Evolutionary conservation across 2,329 filamentous ascomycete genomes (phyloP).

Genomic region (Claviceps arundinis): DNA sequence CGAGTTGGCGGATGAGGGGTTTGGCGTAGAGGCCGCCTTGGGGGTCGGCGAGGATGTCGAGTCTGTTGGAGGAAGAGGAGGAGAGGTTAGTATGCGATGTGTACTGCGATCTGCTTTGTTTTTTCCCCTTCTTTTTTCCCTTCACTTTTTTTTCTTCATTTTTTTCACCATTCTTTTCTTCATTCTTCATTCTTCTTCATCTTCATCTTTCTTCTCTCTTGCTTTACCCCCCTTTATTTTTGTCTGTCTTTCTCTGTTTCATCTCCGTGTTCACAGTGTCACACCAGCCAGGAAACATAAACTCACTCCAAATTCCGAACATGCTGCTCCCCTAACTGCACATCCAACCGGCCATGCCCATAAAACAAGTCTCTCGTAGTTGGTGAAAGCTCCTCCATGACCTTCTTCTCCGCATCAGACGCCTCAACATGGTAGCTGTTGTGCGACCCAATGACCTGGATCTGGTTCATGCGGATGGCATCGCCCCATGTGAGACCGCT

Average conservation of each 20-base stretch:
- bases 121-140: background rate
- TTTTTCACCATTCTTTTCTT: background rate
- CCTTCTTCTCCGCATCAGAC: slow-evolving; percentile 23
- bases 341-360: slow-evolving; percentile 29
- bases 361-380: slow-evolving; percentile 31
- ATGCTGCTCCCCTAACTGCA: slow-evolving; percentile 31
- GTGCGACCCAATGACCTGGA: slow-evolving; percentile 37
- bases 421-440: slow-evolving; percentile 38
- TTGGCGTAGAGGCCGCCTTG: slow-evolving; percentile 32
- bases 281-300: background rate
- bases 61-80: background rate
- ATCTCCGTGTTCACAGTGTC: no score
- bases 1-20: slow-evolving; percentile 27
- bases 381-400: slow-evolving; percentile 25
- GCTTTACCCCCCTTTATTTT: background rate
- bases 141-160: background rate
- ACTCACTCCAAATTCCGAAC: slow-evolving; percentile 30
- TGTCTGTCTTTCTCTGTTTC: background rate
- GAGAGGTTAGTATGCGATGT: no score
- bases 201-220: no score
- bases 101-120: no score
- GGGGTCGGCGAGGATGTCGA: slow-evolving; percentile 35
- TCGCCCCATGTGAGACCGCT: slow-evolving; percentile 20
- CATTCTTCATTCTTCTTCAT: no score
- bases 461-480: slow-evolving; percentile 33